phyloP scores from a whole-genome alignment of 2,329 filamentous ascomycete genomes.

The Ophiostoma populinum region DNA sequence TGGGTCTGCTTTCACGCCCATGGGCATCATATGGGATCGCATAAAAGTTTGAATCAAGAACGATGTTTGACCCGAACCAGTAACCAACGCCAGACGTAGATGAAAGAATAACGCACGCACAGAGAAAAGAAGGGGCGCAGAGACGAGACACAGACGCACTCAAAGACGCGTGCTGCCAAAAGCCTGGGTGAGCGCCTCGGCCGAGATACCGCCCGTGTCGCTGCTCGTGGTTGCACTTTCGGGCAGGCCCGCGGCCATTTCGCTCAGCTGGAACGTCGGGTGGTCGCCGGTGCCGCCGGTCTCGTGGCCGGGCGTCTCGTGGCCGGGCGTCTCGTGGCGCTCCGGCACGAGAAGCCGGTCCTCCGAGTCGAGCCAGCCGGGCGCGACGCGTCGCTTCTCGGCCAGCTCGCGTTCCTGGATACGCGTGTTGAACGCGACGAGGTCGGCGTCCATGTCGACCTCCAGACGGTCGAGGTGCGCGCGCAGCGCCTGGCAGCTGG shows the following conservation, averaged over 20 bases:
- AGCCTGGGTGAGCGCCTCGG: slow-evolving; percentile 9
- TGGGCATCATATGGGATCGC: no score
- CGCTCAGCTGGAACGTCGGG: slow-evolving; percentile 5
- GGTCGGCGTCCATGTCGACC: slow-evolving; percentile 46
- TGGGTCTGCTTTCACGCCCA: no score
- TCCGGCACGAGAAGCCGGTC: slow-evolving; percentile 52
- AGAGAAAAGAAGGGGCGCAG: not conserved
- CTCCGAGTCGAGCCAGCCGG: slow-evolving; percentile 66
- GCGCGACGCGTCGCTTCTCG: slow-evolving; percentile 64
- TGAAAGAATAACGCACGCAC: not conserved
- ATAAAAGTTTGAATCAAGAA: slow-evolving; percentile 12
- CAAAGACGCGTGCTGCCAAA: slow-evolving; percentile 7
- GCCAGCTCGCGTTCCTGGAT: slow-evolving; percentile 50
- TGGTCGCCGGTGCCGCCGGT: slow-evolving; percentile 11
- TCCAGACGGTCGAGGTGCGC: slow-evolving; percentile 55
- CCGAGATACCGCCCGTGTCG: slow-evolving; percentile 3
- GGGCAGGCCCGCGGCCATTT: slow-evolving; percentile 10
- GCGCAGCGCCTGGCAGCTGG: slow-evolving; percentile 63
- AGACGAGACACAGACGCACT: not conserved
- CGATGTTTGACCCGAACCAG: no score
- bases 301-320: slow-evolving; percentile 15
- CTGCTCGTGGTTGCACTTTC: not conserved
- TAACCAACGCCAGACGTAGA: no score
- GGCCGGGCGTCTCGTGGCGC: slow-evolving; percentile 22
- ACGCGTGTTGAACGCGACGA: slow-evolving; percentile 53